phyloP scores from a whole-genome alignment of 2,329 filamentous ascomycete species.

The Cryphonectria japonica region DNA sequence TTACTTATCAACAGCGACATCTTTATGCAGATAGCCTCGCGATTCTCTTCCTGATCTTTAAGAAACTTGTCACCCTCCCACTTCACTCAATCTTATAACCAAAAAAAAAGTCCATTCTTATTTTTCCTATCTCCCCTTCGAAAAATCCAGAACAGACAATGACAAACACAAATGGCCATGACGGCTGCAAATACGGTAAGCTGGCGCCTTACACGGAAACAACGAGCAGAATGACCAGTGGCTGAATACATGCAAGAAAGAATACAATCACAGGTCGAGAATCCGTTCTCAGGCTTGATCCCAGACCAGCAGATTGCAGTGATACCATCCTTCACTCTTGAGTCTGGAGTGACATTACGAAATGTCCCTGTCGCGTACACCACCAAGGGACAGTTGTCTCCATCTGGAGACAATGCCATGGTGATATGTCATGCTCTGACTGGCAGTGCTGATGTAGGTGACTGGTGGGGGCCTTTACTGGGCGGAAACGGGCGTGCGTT shows the following conservation, averaged over 20 bases:
- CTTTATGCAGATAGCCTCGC: not conserved
- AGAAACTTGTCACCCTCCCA: not conserved
- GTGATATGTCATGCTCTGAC: conserved; percentile 84
- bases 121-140: not conserved
- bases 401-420: conserved; percentile 68
- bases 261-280: conserved; percentile 76
- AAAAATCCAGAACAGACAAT: not conserved
- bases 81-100: not conserved
- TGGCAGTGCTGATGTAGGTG: conserved; percentile 80
- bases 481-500: conserved; percentile 79
- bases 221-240: conserved; percentile 45
- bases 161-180: conserved; percentile 15
- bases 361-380: conserved; percentile 77
- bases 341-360: conserved; percentile 81
- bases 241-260: conserved; percentile 71
- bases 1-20: not conserved
- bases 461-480: conserved; percentile 87
- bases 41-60: not conserved
- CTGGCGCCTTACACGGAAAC: not conserved
- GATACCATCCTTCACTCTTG: conserved; percentile 87
- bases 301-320: conserved; percentile 86
- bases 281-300: conserved; percentile 85
- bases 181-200: conserved; percentile 28
- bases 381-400: conserved; percentile 63
- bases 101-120: not conserved